Evolutionary conservation across 352 stramenopile species (phyloP).

Genomic region (Phytophthora gonapodyides): DNA sequence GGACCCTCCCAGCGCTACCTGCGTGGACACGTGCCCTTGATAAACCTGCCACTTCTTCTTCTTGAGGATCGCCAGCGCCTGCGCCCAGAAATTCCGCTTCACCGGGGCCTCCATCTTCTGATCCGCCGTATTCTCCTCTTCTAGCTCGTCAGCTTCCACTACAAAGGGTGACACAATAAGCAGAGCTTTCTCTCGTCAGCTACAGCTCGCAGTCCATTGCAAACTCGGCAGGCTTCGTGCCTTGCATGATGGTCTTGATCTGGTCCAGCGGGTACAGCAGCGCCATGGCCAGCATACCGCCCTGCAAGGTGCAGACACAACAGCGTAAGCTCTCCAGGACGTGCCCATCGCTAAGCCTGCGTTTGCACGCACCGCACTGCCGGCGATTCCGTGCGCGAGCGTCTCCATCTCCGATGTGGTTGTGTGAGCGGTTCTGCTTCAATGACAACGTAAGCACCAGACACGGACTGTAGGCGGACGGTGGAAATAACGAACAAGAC

Average conservation of each 20-base stretch:
- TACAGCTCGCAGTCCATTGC: background rate
- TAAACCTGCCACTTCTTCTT: conserved; percentile 77
- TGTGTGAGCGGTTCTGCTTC: too few species aligned
- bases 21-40: conserved; percentile 76
- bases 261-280: conserved; percentile 87
- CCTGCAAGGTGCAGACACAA: conserved; percentile 28
- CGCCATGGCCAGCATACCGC: conserved; percentile 75
- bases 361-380: conserved; percentile 48
- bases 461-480: background rate
- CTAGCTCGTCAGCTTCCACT: conserved; percentile 40
- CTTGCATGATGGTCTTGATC: conserved; percentile 88
- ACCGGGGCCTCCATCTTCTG: conserved; percentile 2
- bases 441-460: conserved; percentile 29
- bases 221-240: conserved; percentile 18
- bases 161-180: conserved; percentile 4
- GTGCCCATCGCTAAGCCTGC: too few species aligned
- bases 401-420: conserved; percentile 51
- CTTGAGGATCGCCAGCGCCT: conserved; percentile 57
- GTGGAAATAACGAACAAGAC: background rate
- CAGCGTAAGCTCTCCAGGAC: background rate
- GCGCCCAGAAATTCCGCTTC: conserved; percentile 43
- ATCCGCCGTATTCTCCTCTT: conserved; percentile 12
- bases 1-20: conserved; percentile 71
- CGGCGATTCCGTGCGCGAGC: conserved; percentile 65
- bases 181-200: background rate